phyloP scores from a whole-genome alignment of 768 basidiomycete genomes.

The Psilocybe sp. region DNA sequence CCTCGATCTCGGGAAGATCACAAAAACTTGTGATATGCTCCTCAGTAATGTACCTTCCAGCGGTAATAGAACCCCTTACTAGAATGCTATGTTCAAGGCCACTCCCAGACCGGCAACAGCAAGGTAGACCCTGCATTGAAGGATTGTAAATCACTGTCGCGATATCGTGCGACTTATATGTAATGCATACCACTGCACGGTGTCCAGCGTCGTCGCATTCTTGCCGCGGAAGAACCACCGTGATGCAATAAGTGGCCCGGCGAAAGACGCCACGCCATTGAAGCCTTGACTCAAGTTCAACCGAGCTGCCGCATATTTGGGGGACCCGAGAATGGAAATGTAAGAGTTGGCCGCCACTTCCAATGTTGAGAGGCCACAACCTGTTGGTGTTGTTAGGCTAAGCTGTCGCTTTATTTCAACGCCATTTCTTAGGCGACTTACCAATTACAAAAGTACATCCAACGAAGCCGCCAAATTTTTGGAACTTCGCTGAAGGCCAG shows the following conservation, averaged over 20 bases:
- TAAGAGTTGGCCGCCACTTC: constrained; percentile 83
- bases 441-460: constrained; percentile 71
- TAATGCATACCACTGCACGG: constrained; percentile 59
- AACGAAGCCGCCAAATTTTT: constrained; percentile 70
- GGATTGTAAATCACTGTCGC: neutral
- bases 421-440: constrained; percentile 17
- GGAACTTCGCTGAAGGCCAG: constrained; percentile 72
- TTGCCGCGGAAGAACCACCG: constrained; percentile 70
- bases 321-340: constrained; percentile 64
- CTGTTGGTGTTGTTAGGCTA: constrained; percentile 23
- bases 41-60: constrained; percentile 1
- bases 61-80: constrained; percentile 30
- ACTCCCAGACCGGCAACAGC: constrained; percentile 63
- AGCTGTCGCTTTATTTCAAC: neutral
- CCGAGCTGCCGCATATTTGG: constrained; percentile 69
- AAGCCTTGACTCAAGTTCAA: constrained; percentile 81
- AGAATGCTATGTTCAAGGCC: constrained; percentile 62
- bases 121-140: constrained; percentile 51
- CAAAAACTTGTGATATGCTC: constrained; percentile 46
- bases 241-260: constrained; percentile 72
- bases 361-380: constrained; percentile 63
- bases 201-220: constrained; percentile 59
- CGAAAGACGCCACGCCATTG: constrained; percentile 73
- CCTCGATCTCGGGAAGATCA: constrained; percentile 66
- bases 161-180: neutral